phyloP scores from a whole-genome alignment of 345 rosid species.

The Citrus hindsii region DNA sequence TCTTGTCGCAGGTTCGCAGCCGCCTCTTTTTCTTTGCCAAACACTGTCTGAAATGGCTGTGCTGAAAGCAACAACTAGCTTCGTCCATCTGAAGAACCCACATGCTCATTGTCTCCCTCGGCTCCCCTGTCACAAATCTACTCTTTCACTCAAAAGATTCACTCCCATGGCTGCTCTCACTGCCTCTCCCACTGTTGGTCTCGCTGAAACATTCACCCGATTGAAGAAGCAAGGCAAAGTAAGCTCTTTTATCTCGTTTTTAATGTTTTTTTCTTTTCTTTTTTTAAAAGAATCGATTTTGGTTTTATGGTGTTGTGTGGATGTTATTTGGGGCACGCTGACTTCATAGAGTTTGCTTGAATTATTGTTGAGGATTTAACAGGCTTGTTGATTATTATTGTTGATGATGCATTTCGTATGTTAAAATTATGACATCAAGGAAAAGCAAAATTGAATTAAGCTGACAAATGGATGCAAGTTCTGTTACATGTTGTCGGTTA shows the following conservation, averaged over 20 bases:
- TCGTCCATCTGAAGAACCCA: conserved; percentile 28
- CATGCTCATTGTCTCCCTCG: conserved; percentile 21
- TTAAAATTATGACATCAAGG: neutral
- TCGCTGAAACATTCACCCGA: conserved; percentile 59
- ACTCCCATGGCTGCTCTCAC: conserved; percentile 54
- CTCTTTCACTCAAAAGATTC: conserved; percentile 35
- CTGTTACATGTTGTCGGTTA: neutral
- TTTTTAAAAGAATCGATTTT: neutral
- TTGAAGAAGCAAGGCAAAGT: conserved; percentile 67
- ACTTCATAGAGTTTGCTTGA: neutral
- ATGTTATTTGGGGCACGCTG: neutral
- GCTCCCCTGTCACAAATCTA: conserved; percentile 14
- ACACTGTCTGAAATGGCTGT: conserved; percentile 22
- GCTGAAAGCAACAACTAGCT: conserved; percentile 20
- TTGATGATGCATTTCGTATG: neutral
- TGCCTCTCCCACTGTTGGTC: conserved; percentile 37
- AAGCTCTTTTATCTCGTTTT: conserved; percentile 13
- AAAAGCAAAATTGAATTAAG: neutral
- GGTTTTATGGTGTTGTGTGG: neutral
- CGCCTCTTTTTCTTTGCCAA: neutral
- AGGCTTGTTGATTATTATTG: neutral
- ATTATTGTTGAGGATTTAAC: neutral
- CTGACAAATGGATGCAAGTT: neutral
- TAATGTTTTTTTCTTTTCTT: neutral
- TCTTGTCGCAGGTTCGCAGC: neutral